These are phyloP conservation scores for Cucurbitaria berberidis DNA, from an alignment of 2,329 filamentous ascomycete genomes.

Conservation along the genomic window DNA sequence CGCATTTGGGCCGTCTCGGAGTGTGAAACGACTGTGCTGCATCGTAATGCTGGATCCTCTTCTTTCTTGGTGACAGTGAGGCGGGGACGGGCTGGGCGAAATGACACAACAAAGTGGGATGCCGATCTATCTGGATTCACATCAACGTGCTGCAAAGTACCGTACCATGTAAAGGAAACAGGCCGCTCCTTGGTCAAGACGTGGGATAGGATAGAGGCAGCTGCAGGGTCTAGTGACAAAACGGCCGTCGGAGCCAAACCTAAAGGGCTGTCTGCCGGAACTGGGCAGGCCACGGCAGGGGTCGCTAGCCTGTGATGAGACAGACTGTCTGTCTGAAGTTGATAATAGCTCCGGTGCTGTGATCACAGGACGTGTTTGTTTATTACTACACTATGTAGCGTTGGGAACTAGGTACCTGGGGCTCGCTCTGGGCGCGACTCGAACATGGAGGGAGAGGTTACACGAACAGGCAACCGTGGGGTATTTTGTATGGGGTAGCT, in stretches of 20 bases:
- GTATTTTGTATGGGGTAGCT: slow-evolving; percentile 4
- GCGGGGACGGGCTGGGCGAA: slow-evolving; percentile 12
- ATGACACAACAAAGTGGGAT: slow-evolving; percentile 22
- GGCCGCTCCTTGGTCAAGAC: slow-evolving; percentile 14
- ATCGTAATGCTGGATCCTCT: background rate
- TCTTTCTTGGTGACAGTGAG: background rate
- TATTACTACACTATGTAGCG: background rate
- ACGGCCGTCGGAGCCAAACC: slow-evolving; percentile 13
- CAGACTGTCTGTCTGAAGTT: slow-evolving; percentile 10
- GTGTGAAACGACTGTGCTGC: background rate
- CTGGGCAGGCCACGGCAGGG: slow-evolving; percentile 13
- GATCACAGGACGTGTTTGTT: slow-evolving; percentile 21
- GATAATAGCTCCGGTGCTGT: slow-evolving; percentile 18
- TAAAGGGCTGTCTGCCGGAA: slow-evolving; percentile 16
- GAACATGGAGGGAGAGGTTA: slow-evolving; percentile 5
- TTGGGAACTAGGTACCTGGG: slow-evolving; percentile 17
- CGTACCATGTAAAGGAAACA: slow-evolving; percentile 9
- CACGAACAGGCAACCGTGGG: slow-evolving; percentile 12
- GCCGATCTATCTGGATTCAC: slow-evolving; percentile 5
- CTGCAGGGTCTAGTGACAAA: slow-evolving; percentile 38
- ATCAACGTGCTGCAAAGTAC: slow-evolving; percentile 19
- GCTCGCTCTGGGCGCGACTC: slow-evolving; percentile 1
- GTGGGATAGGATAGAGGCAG: slow-evolving; percentile 25
- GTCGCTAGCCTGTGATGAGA: slow-evolving; percentile 10
- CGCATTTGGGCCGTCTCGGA: background rate